These are phyloP conservation scores for Calonectria pseudoreteaudii DNA, from an alignment of 2,329 filamentous ascomycete genomes.

Conservation along the genomic window DNA sequence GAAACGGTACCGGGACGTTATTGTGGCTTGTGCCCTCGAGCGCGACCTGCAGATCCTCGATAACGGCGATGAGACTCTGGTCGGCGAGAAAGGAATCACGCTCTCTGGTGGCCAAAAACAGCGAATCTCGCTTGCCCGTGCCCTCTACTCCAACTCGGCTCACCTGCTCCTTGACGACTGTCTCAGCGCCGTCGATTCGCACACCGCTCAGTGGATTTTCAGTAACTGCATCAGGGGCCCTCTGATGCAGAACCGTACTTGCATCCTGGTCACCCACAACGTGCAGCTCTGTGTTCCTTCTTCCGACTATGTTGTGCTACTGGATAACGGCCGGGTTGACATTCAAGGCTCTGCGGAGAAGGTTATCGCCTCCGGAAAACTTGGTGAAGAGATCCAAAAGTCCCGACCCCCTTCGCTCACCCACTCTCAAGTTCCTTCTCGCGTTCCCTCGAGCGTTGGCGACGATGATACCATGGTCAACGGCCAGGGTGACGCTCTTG, in stretches of 20 bases:
- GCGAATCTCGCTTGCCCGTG: constrained; percentile 94
- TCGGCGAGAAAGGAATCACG: constrained; percentile 97
- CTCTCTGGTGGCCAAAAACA: constrained; percentile 98
- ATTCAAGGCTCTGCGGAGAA: constrained; percentile 82
- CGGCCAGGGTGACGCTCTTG: constrained; percentile 59
- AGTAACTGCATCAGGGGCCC: constrained; percentile 90
- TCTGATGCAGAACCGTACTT: constrained; percentile 89
- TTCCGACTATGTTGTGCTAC: constrained; percentile 82
- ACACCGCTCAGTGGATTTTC: constrained; percentile 98
- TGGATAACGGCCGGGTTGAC: constrained; percentile 87
- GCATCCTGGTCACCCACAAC: constrained; percentile 96
- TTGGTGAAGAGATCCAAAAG: constrained; percentile 86
- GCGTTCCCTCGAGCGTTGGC: constrained; percentile 80
- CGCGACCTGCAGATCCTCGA: constrained; percentile 93
- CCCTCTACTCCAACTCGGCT: constrained; percentile 93
- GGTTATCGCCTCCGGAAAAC: constrained; percentile 86
- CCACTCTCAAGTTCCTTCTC: constrained; percentile 80
- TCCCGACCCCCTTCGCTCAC: constrained; percentile 77
- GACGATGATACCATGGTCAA: constrained; percentile 71
- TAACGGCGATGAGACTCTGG: constrained; percentile 90
- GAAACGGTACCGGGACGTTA: constrained; percentile 85
- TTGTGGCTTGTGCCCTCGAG: constrained; percentile 90
- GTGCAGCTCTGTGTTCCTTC: constrained; percentile 86
- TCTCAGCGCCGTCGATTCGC: constrained; percentile 94
- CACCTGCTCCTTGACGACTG: constrained; percentile 95